Percentiles rank a stretch among this genome's conserved stretches.
Conservation (phyloP, 106 monocot genomes). For the Phalaenopsis aphrodite region DNA sequence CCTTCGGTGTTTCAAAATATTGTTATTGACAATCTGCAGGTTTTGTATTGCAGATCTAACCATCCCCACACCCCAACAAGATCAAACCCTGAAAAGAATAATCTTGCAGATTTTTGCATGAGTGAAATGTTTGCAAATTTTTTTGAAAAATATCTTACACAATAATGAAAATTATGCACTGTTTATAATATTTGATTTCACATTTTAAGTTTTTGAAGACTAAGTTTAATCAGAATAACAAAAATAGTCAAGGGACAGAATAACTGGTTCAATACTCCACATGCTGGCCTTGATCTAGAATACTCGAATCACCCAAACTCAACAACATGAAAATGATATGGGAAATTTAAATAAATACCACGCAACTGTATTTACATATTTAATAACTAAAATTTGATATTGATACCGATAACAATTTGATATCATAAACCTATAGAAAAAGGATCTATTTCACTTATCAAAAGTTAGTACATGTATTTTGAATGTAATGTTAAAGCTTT, state of each 20-base stretch:
- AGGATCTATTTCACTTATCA: too few species aligned
- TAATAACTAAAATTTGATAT: too few species aligned
- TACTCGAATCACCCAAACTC: not conserved
- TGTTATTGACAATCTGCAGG: not conserved
- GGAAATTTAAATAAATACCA: too few species aligned
- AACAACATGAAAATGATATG: too few species aligned
- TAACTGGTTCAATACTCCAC: not conserved
- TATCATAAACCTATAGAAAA: too few species aligned
- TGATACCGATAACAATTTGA: too few species aligned
- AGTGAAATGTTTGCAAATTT: not conserved
- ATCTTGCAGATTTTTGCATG: not conserved
- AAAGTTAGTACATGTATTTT: too few species aligned
- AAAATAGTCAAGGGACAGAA: not conserved
- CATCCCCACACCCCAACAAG: not conserved
- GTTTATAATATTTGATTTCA: not conserved
- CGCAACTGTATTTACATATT: too few species aligned
- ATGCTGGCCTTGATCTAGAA: not conserved
- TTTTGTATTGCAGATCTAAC: not conserved
- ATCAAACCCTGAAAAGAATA: not conserved
- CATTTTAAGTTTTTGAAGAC: not conserved
- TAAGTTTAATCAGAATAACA: not conserved
- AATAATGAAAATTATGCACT: not conserved
- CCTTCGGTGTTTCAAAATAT: not conserved
- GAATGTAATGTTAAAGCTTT: too few species aligned
- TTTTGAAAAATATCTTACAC: not conserved